Base-by-base conservation (phyloP, 1,284 basidiomycete genomes). In the Ceratobasidium sp. region DNA sequence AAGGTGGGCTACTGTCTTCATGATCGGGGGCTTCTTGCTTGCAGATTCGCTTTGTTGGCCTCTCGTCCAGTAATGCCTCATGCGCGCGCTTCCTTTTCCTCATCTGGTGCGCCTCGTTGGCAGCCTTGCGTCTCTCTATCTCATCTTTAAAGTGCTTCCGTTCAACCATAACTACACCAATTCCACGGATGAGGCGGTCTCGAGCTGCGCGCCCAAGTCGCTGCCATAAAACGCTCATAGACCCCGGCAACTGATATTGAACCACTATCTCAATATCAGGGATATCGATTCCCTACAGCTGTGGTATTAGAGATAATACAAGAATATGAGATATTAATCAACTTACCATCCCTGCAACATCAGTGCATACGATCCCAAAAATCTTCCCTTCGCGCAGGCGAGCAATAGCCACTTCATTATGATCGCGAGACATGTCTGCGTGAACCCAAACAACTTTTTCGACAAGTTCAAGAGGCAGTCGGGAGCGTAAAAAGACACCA, bases 361-460 rank as follows among this genome's bases (percentile, higher is more conserved):
- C 63, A 6, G 63, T 65, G 48, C 63, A 65, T n/a, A 65, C 63
- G 33, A 65, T 50, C 14, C 63, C 63, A 65, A 31, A 65, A 50
- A 65, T 47, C 22, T 31, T 9, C 11, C 63, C 45, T 1, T 22
- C 22, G 24, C 47, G 45, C 24, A 65, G 27, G 19, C 47, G n/a
- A 22, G n/a, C 63, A 9, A 65, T 11, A 31, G 63, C 63, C 31
- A 17, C 9, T 19, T 27, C 4, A 19, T 31, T 29, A 27, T 47
- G 47, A 11, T 50, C 63, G n/a, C 63, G 45, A 8, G 63, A 51
- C 63, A 65, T 65, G 24, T 65, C 63, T 8, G 63, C n/a, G 27
- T 65, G 63, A 8, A 65, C 63, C 63, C 63, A 65, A 19, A 65
- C 63, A 6, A 65, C 47, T 2, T n/a, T 22, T n/a, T 65, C 22